Conservation (phyloP, 352 stramenopile genomes). For the Labyrinthula sp. region DNA sequence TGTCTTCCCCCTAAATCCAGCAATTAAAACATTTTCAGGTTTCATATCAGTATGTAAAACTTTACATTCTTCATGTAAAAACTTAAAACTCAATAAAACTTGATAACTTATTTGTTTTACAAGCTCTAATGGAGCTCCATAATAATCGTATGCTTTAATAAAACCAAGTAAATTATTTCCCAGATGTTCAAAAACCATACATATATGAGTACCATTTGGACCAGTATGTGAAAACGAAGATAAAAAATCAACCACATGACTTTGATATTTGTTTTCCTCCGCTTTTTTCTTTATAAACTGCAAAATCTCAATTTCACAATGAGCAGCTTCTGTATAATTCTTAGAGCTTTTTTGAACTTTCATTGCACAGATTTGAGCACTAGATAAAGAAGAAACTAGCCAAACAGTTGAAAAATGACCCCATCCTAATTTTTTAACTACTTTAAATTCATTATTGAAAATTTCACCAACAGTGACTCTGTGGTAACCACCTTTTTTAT, state of each 20-base stretch:
- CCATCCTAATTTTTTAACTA: constrained; percentile 96
- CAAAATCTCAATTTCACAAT: constrained; percentile 92
- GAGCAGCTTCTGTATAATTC: constrained; percentile 55
- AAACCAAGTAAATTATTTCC: constrained; percentile 90
- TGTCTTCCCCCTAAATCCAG: constrained; percentile 36
- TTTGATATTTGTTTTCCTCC: constrained; percentile 18
- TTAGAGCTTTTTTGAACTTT: constrained; percentile 36
- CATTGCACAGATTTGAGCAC: constrained; percentile 30
- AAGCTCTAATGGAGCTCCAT: constrained; percentile 75
- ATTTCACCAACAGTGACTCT: constrained; percentile 55
- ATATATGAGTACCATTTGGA: constrained; percentile 75
- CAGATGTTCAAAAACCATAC: constrained; percentile 98
- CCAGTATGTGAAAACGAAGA: constrained; percentile 89
- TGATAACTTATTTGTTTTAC: constrained; percentile 47
- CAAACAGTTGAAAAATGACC: constrained; percentile 99
- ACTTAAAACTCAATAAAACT: constrained; percentile 82
- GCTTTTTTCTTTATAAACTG: constrained; percentile 43
- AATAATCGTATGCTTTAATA: constrained; percentile 97
- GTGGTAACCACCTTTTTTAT: constrained; percentile 91
- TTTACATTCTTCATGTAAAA: constrained; percentile 82
- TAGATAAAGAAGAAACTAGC: constrained; percentile 72
- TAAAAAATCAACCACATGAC: constrained; percentile 46
- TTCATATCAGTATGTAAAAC: constrained; percentile 99
- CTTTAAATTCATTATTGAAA: constrained; percentile 72
- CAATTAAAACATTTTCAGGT: constrained; percentile 92